phyloP scores from a whole-genome alignment of 2,329 filamentous ascomycete genomes.

The Colletotrichum horii region DNA sequence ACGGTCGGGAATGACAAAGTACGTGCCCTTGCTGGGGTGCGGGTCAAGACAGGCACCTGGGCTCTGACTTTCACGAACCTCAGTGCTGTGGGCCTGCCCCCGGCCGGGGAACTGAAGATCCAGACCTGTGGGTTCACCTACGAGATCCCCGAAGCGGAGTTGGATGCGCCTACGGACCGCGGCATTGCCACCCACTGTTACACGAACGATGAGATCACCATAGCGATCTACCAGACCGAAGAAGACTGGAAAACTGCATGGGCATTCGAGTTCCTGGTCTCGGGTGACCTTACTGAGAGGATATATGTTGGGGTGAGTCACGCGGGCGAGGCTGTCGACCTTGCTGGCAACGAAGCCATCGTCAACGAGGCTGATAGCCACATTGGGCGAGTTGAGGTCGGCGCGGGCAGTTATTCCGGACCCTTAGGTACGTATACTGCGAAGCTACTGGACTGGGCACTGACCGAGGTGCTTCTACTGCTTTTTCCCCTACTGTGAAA shows the following conservation, averaged over 20 bases:
- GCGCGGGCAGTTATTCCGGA: too few species aligned
- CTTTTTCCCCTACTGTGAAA: too few species aligned
- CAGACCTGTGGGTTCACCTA: background rate
- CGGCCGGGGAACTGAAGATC: background rate
- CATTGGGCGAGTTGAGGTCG: too few species aligned
- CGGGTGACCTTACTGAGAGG: background rate
- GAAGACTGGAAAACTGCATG: background rate
- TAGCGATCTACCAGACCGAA: background rate
- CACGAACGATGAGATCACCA: background rate
- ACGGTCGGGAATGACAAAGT: background rate
- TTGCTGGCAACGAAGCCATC: too few species aligned
- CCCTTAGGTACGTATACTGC: too few species aligned
- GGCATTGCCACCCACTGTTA: background rate
- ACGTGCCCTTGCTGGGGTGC: background rate
- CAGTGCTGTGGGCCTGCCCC: background rate
- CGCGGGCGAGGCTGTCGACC: too few species aligned
- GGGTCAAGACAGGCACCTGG: background rate
- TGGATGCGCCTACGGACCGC: background rate
- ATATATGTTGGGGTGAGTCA: too few species aligned
- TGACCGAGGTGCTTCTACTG: too few species aligned
- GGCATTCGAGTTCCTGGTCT: background rate
- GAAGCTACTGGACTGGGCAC: too few species aligned
- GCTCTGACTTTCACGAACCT: background rate
- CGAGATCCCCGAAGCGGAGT: background rate
- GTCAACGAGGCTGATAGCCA: too few species aligned